These are phyloP conservation scores for Microthlaspi erraticum DNA, from an alignment of 345 rosid species.

Conservation along the genomic window DNA sequence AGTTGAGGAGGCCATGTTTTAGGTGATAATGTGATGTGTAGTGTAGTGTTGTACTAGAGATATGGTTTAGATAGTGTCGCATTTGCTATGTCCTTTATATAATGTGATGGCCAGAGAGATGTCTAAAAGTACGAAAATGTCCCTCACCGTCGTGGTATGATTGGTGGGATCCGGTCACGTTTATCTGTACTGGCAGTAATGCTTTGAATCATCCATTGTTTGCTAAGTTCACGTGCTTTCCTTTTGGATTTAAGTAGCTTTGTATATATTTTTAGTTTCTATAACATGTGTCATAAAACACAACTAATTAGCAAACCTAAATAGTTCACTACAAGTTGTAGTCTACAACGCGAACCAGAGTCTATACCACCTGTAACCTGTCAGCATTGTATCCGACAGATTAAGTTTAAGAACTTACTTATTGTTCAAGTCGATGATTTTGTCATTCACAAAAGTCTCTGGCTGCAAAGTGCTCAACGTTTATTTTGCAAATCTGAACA, in stretches of 20 bases:
- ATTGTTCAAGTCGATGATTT: conserved; percentile 90
- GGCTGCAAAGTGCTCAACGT: conserved; percentile 88
- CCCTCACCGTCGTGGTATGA: background rate
- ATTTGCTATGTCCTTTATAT: conserved; percentile 14
- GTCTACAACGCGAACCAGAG: background rate
- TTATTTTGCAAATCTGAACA: conserved; percentile 61
- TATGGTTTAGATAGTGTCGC: conserved; percentile 12
- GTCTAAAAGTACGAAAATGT: conserved; percentile 13
- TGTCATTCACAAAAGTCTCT: conserved; percentile 88
- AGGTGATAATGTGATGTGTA: conserved; percentile 18
- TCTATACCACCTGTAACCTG: background rate
- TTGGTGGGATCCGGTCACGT: conserved; percentile 20
- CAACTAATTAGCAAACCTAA: background rate
- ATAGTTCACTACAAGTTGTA: background rate
- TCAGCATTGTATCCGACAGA: background rate
- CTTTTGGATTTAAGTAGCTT: no score
- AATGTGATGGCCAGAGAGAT: background rate
- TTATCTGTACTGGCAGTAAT: conserved; percentile 13
- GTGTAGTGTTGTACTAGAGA: no score
- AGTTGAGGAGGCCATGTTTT: conserved; percentile 53
- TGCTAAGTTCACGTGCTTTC: no score
- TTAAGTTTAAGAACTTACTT: conserved; percentile 54
- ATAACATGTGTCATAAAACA: background rate
- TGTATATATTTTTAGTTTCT: background rate
- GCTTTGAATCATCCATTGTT: conserved; percentile 16